Base-by-base conservation (phyloP, 495 filamentous ascomycete species). In the Cairneyella variabilis region DNA sequence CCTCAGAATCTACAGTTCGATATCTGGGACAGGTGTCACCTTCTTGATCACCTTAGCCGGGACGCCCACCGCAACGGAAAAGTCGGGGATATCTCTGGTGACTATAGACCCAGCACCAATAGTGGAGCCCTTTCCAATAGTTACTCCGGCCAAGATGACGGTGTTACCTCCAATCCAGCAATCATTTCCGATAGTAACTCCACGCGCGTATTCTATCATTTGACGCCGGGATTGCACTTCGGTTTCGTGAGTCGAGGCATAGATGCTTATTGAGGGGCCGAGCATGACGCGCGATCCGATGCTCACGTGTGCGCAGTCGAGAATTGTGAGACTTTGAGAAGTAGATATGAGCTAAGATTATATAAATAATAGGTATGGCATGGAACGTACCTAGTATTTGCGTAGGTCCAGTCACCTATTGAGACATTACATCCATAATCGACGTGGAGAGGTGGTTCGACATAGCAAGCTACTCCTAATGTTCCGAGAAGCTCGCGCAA, bases 141-240 rank as follows among this genome's bases (percentile, higher is more conserved):
- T 87, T 28, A 93, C 80, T 1, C 91, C 91, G 1, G 87, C 85
- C 56, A 91, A 76, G 59, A 98, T 92, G 12, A 85, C 89, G 21
- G 84, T 88, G 57, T 86, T 86, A n/a, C 84, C 85, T 16, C 91
- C 92, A 59, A 95, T 84, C 79, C 87, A 91, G 57, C 88, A 91
- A 60, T 97, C 90, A 45, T 93, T 88, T 57, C 88, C 89, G 56
- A 98, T 92, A 12, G 76, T 76, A 45, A 97, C 83, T 5, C 78
- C 75, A 32, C 82, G 81, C 22, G 69, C 70, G 53, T 64, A 74
- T 51, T 73, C 70, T 45, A 69, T 53, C 38, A 58, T 45, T 25
- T 66, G 63, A 21, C 69, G 56, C 18, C 76, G 66, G 39, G 57
- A 59, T 51, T 67, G 59, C 26, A 74, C 67, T 25, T 69, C 66